Conservation (phyloP, 495 filamentous ascomycete species). For the Melanomma pulvis-pyrius region DNA sequence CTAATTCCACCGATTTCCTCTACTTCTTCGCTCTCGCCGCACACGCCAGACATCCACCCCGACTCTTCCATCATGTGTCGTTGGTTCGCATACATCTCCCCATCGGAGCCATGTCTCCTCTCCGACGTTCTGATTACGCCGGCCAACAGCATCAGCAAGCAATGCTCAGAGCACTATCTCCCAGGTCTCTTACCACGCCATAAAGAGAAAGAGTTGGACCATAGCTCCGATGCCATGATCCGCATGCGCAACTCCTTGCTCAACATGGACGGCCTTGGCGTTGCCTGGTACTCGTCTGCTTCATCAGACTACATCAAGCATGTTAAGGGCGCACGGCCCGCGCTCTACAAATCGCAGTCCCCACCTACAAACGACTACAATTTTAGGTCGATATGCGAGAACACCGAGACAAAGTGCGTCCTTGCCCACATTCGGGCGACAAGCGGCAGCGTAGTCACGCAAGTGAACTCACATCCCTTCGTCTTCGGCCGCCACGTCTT, state of each 20-base stretch:
- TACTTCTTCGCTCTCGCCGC: too few species aligned
- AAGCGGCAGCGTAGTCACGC: slow-evolving; percentile 48
- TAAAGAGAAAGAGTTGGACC: slow-evolving; percentile 41
- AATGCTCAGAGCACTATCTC: slow-evolving; percentile 56
- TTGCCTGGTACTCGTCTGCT: slow-evolving; percentile 50
- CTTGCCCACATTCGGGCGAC: slow-evolving; percentile 55
- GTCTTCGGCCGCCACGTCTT: slow-evolving; percentile 54
- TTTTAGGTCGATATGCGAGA: slow-evolving; percentile 50
- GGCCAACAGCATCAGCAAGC: slow-evolving; percentile 49
- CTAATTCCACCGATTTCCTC: not conserved
- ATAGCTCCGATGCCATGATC: slow-evolving; percentile 43
- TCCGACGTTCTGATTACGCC: slow-evolving; percentile 46
- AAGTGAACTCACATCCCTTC: slow-evolving; percentile 57
- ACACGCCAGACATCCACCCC: not conserved
- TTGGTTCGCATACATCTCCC: slow-evolving; percentile 49
- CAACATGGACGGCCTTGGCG: slow-evolving; percentile 54
- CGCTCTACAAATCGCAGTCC: slow-evolving; percentile 52
- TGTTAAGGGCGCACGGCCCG: slow-evolving; percentile 44
- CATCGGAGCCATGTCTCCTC: slow-evolving; percentile 44
- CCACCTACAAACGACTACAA: slow-evolving; percentile 54
- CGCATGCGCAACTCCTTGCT: slow-evolving; percentile 53
- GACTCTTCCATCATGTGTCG: slow-evolving; percentile 32
- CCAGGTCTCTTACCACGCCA: slow-evolving; percentile 51
- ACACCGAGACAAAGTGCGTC: slow-evolving; percentile 48
- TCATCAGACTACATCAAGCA: slow-evolving; percentile 40